phyloP scores from a whole-genome alignment of 148 eudicot species.

The Fallopia convolvulus region DNA sequence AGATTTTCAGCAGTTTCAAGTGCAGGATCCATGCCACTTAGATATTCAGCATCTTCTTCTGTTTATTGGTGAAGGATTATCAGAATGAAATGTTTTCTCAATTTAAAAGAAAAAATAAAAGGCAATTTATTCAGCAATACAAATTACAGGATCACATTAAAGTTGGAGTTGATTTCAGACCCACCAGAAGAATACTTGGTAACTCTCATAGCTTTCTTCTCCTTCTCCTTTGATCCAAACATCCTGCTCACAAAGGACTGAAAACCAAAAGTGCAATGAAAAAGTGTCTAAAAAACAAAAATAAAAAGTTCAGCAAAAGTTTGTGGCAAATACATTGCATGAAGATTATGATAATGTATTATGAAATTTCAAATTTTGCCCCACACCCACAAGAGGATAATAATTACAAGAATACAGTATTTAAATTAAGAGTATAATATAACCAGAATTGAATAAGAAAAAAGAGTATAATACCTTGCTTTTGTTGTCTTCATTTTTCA shows the following conservation, averaged over 20 bases:
- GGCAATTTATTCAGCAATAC: neutral
- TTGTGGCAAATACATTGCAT: neutral
- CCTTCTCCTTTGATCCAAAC: conserved; percentile 29
- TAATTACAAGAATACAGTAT: neutral
- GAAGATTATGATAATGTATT: no score
- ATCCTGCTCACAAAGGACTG: conserved; percentile 45
- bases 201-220: conserved; percentile 19
- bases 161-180: conserved; percentile 5
- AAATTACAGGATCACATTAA: neutral
- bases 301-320: neutral
- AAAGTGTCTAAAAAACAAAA: neutral
- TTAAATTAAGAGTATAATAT: neutral
- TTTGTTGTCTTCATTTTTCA: conserved; percentile 27
- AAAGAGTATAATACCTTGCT: conserved; percentile 21
- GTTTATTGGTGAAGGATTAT: neutral
- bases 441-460: neutral
- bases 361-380: neutral
- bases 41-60: conserved; percentile 17
- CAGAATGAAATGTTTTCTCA: neutral
- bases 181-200: conserved; percentile 34
- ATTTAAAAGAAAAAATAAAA: neutral
- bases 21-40: conserved; percentile 18
- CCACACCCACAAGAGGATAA: neutral
- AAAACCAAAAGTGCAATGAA: conserved; percentile 5
- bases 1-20: conserved; percentile 21